phyloP scores from a whole-genome alignment of 306 rosid species.

The Macrotyloma uniflorum region DNA sequence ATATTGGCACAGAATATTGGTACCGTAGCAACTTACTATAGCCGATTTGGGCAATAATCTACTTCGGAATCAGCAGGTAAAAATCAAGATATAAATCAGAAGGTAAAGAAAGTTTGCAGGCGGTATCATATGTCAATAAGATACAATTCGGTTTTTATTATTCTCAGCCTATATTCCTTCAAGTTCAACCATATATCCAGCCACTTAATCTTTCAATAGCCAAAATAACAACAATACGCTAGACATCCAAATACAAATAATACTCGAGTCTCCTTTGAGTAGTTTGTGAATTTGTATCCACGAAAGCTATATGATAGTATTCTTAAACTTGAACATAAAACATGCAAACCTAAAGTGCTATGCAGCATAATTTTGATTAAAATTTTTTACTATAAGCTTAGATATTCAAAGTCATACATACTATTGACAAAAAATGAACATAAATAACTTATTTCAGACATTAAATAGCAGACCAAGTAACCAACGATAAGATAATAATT shows the following conservation, averaged over 20 bases:
- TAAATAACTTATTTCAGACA: neutral
- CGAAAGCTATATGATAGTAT: neutral
- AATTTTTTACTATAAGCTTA: neutral
- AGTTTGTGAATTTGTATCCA: neutral
- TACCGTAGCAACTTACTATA: neutral
- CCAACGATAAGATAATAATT: constrained; percentile 25
- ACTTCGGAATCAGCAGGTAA: neutral
- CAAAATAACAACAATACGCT: neutral
- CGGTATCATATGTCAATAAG: neutral
- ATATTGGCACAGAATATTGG: constrained; percentile 10
- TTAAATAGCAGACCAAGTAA: constrained; percentile 28
- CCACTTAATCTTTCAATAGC: neutral
- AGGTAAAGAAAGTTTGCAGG: neutral
- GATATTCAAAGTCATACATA: neutral
- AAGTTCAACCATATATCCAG: neutral
- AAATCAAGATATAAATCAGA: neutral
- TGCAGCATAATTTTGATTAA: neutral
- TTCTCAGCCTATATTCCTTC: neutral
- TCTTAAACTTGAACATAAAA: neutral
- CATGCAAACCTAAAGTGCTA: neutral
- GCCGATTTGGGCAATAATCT: neutral
- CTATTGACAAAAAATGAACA: neutral
- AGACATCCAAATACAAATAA: constrained; percentile 8
- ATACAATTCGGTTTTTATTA: neutral
- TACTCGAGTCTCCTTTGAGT: neutral